phyloP scores from a whole-genome alignment of 768 basidiomycete genomes.

The Clitopilus hobsonii region DNA sequence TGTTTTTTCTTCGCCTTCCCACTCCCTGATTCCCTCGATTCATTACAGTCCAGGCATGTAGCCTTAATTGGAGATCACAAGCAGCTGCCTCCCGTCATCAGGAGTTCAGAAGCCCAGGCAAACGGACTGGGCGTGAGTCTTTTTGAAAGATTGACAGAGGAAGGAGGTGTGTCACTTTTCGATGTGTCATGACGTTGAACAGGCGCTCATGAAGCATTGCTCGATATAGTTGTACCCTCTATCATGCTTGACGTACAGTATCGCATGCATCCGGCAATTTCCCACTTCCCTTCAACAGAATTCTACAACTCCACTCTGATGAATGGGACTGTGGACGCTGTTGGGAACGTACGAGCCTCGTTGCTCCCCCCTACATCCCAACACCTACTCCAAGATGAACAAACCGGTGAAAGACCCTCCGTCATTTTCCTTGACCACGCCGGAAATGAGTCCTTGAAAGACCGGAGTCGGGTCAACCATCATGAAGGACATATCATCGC shows the following conservation, averaged over 20 bases:
- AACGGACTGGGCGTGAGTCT: slow-evolving; percentile 76
- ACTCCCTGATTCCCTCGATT: background rate
- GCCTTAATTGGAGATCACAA: slow-evolving; percentile 97
- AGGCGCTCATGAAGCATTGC: background rate
- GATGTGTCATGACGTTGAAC: background rate
- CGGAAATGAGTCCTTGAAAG: slow-evolving; percentile 60
- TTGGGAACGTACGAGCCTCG: slow-evolving; percentile 40
- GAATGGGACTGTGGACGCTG: slow-evolving; percentile 69
- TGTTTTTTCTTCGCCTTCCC: slow-evolving; percentile 1
- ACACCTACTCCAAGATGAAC: slow-evolving; percentile 36
- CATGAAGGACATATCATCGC: slow-evolving; percentile 76
- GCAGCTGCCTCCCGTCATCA: slow-evolving; percentile 86
- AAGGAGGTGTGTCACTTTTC: slow-evolving; percentile 54
- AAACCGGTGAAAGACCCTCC: slow-evolving; percentile 42
- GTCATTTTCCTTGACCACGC: slow-evolving; percentile 83
- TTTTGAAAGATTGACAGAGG: slow-evolving; percentile 86
- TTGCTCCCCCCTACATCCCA: slow-evolving; percentile 61
- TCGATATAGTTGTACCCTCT: slow-evolving; percentile 64
- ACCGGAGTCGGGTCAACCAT: slow-evolving; percentile 72
- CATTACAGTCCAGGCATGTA: slow-evolving; percentile 65
- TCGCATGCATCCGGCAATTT: slow-evolving; percentile 91
- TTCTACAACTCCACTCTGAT: slow-evolving; percentile 72
- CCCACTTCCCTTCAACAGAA: slow-evolving; percentile 77
- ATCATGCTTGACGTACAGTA: slow-evolving; percentile 95
- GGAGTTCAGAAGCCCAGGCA: slow-evolving; percentile 66